Conservation (phyloP, 768 basidiomycete genomes). For the Termitomyces sp. region DNA sequence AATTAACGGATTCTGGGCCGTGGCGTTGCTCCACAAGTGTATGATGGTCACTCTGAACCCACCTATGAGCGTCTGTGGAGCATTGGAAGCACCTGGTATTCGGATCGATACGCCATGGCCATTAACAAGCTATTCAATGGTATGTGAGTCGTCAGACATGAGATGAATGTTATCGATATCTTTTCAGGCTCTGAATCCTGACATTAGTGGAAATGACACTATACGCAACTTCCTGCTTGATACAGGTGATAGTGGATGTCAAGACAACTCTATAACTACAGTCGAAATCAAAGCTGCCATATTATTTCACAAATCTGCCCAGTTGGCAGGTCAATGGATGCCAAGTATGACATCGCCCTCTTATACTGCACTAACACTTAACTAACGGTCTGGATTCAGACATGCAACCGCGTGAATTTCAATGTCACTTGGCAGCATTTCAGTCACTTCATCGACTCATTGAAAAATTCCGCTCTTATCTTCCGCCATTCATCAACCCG, state of each 20-base stretch:
- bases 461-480: conserved; percentile 28
- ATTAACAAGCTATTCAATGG: conserved; percentile 30
- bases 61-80: conserved; percentile 46
- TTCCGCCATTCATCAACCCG: conserved; percentile 27
- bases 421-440: conserved; percentile 38
- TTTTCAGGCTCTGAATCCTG: conserved; percentile 37
- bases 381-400: conserved; percentile 22
- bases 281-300: conserved; percentile 50
- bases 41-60: conserved; percentile 48
- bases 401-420: conserved; percentile 32
- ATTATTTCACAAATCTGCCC: conserved; percentile 52
- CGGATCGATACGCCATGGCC: conserved; percentile 53
- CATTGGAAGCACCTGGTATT: conserved; percentile 43
- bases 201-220: conserved; percentile 40
- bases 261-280: conserved; percentile 32
- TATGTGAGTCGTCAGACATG: conserved; percentile 15
- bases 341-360: conserved; percentile 26
- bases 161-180: conserved; percentile 11
- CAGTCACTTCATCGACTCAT: conserved; percentile 40
- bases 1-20: conserved; percentile 63
- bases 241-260: conserved; percentile 21
- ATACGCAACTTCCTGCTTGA: conserved; percentile 43
- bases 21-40: conserved; percentile 51
- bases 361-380: not conserved
- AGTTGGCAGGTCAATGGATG: conserved; percentile 43